Percentiles rank a stretch among this genome's conserved stretches.
Conservation (phyloP, 768 basidiomycete genomes). For the Leucogyrophana mollusca region DNA sequence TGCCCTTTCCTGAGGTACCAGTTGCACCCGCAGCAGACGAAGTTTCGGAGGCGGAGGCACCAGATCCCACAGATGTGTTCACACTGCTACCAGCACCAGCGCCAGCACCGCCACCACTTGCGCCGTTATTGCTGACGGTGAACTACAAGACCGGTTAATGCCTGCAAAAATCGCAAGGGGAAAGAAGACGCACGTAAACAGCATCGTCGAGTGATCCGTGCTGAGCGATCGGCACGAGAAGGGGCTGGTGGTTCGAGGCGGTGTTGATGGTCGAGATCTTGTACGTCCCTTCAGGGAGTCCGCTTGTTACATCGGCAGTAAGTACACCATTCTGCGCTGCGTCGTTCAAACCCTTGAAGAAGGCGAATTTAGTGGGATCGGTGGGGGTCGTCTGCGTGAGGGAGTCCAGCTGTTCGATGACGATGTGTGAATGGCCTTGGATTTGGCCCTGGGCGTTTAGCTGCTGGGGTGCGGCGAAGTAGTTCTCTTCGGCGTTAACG, state of each 20-base stretch:
- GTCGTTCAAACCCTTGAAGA: conserved; percentile 52
- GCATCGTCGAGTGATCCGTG: conserved; percentile 61
- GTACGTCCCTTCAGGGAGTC: conserved; percentile 60
- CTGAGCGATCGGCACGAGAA: conserved; percentile 56
- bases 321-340: conserved; percentile 48
- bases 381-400: conserved; percentile 45
- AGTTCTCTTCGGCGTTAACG: conserved; percentile 51
- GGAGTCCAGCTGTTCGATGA: conserved; percentile 45
- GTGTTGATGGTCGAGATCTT: conserved; percentile 56
- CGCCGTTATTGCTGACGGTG: conserved; percentile 23
- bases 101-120: neutral
- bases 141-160: conserved; percentile 25
- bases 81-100: conserved; percentile 6
- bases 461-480: conserved; percentile 58
- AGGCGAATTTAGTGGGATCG: conserved; percentile 51
- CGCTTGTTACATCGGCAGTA: conserved; percentile 47
- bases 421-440: conserved; percentile 58
- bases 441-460: conserved; percentile 50
- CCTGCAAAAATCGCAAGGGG: conserved; percentile 5
- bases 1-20: neutral
- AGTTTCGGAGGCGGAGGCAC: neutral
- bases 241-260: conserved; percentile 58
- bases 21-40: neutral
- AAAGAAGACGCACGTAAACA: conserved; percentile 46
- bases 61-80: neutral